Evolutionary conservation across 2,329 filamentous ascomycete species (phyloP), one percentile per base, ranked within the genome.

Genomic region (Aspergillus calidoustus): DNA sequence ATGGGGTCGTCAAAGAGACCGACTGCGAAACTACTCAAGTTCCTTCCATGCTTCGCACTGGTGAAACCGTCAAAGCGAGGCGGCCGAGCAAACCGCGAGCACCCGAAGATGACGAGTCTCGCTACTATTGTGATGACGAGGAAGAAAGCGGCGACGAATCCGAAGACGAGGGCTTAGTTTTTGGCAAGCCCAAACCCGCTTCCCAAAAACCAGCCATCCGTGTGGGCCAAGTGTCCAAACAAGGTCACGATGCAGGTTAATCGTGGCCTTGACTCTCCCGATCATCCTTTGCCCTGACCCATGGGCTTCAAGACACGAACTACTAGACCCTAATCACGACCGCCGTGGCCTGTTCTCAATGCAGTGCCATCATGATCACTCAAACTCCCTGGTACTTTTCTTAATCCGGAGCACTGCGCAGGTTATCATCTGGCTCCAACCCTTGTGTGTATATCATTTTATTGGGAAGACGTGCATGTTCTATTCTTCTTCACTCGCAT

Each of bases 71-170:
- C 59, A 80, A 77, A 61, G 73, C 74, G 7, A 64, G 62, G 57
- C 64, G 62, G 49, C 55, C 61, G 9, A 66, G 53, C 43, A 66
- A 67, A 3, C 63, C 59, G 3, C 69, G 70, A 8, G 66, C 69
- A 11, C 66, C 64, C 7, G 72, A 79, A 60, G 77, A 78, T 48
- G 75, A 78, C 34, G 75, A 78, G 58, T 72, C 69, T 38, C 70
- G 70, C 48, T 78, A 79, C 60, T 77, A 79, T 63, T 79, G 75
- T 57, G 76, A 79, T 54, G 76, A 79, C 55, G 78, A 80, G 65
- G 72, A 79, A 38, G 76, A 72, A 28, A 69, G 69, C 15, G 68
- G 75, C n/a, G 72, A 73, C 41, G 76, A 79, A 22, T 79, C 77
- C 2, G 78, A 79, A 66, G 78, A 80, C 38, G 78, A 80, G 70